Conservation (phyloP, 345 rosid genomes). For the Hibiscus mutabilis region DNA sequence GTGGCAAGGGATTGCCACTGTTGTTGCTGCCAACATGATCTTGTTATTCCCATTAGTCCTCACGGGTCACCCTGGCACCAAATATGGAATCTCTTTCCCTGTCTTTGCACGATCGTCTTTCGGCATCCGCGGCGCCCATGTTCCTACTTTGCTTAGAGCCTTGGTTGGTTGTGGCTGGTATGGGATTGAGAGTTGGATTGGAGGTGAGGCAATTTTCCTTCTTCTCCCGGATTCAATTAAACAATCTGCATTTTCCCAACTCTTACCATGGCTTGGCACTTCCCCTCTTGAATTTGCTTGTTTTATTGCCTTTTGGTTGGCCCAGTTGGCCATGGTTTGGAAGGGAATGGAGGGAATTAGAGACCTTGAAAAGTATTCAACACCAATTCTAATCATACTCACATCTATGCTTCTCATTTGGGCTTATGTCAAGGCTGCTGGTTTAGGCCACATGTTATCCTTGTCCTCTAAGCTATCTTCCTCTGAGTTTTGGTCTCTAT, state of each 20-base stretch:
- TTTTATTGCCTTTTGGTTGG: conserved; percentile 73
- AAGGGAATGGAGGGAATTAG: conserved; percentile 76
- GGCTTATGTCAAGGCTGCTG: conserved; percentile 80
- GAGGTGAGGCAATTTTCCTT: conserved; percentile 88
- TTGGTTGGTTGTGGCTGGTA: conserved; percentile 96
- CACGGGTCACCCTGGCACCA: conserved; percentile 76
- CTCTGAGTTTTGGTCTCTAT: conserved; percentile 74
- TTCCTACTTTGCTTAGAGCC: conserved; percentile 81
- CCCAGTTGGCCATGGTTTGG: conserved; percentile 61
- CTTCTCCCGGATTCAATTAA: conserved; percentile 64
- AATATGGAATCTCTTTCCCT: conserved; percentile 79
- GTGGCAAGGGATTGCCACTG: conserved; percentile 98
- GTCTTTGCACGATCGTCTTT: conserved; percentile 78
- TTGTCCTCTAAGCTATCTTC: conserved; percentile 53
- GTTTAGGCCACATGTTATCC: conserved; percentile 68
- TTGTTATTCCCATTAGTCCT: conserved; percentile 60
- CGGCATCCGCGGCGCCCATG: conserved; percentile 76
- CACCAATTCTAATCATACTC: conserved; percentile 63
- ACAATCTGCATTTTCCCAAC: conserved; percentile 34
- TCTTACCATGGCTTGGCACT: conserved; percentile 73
- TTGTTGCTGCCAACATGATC: conserved; percentile 68
- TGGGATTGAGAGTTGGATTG: conserved; percentile 96
- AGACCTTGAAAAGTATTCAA: conserved; percentile 70
- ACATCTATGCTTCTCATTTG: conserved; percentile 62
- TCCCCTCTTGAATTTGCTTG: conserved; percentile 76